phyloP scores from a whole-genome alignment of 768 basidiomycete genomes.

The Amanita pallidorosea region DNA sequence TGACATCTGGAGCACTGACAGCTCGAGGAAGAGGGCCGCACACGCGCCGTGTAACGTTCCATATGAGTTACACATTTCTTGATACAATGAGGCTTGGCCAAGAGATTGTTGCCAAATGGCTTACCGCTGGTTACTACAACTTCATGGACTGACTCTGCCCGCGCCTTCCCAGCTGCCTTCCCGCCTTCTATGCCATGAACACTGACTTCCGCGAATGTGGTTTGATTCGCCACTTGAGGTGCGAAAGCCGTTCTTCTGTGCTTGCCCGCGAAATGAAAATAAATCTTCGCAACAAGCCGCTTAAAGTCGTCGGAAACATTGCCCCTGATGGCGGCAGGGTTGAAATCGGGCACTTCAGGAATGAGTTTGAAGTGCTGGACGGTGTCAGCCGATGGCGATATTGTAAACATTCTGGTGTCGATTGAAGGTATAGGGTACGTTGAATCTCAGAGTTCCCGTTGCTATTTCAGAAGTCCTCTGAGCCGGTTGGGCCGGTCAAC shows the following conservation, averaged over 20 bases:
- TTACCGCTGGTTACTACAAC: conserved; percentile 1
- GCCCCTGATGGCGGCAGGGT: conserved; percentile 18
- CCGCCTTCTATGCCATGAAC: conserved; percentile 11
- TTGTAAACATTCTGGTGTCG: background rate
- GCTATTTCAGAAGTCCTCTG: too few species aligned
- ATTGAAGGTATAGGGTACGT: background rate
- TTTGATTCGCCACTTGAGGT: conserved; percentile 15
- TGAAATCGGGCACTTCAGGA: conserved; percentile 7
- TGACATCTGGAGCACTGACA: conserved; percentile 17
- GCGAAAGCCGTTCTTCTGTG: conserved; percentile 15
- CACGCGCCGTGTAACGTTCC: conserved; percentile 47
- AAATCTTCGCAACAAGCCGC: conserved; percentile 16
- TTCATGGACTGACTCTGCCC: background rate
- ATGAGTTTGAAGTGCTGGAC: background rate
- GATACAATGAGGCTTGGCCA: background rate
- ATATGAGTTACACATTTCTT: conserved; percentile 43
- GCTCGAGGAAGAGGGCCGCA: conserved; percentile 44
- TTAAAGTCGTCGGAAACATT: conserved; percentile 24
- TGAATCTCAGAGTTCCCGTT: too few species aligned
- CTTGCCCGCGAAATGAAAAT: conserved; percentile 19
- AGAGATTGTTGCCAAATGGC: background rate
- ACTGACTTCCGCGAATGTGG: conserved; percentile 18
- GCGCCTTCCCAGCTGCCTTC: background rate
- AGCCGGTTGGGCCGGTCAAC: too few species aligned
- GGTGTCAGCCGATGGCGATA: background rate